Evolutionary conservation across 2,329 filamentous ascomycete genomes (phyloP).

Genomic region (Penicillium glabrum): DNA sequence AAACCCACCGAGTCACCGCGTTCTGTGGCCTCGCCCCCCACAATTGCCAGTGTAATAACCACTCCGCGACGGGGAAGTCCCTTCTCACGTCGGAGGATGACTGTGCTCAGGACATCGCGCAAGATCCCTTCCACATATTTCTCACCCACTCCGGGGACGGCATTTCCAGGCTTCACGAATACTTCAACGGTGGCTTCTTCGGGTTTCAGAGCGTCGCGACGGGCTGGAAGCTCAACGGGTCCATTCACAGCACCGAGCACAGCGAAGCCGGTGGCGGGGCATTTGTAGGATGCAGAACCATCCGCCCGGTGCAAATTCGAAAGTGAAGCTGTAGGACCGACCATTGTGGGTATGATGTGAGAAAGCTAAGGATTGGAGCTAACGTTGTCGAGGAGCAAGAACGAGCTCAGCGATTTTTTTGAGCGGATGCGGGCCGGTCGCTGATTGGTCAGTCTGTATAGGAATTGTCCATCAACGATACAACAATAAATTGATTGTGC

Average conservation of each 20-base stretch:
- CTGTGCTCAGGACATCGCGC: slow-evolving; percentile 35
- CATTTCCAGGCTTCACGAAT: slow-evolving; percentile 79
- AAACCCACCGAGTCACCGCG: slow-evolving; percentile 41
- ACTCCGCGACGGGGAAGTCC: slow-evolving; percentile 43
- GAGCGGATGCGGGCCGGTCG: slow-evolving; percentile 13
- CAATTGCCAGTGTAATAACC: slow-evolving; percentile 44
- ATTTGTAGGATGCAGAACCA: slow-evolving; percentile 44
- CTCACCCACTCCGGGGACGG: slow-evolving; percentile 79
- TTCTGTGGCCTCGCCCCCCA: slow-evolving; percentile 34
- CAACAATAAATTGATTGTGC: not conserved
- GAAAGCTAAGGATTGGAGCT: not conserved
- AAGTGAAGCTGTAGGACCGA: slow-evolving; percentile 35
- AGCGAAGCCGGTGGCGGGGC: slow-evolving; percentile 63
- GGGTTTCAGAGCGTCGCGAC: slow-evolving; percentile 79
- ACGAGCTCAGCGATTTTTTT: slow-evolving; percentile 6
- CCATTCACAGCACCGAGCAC: slow-evolving; percentile 88
- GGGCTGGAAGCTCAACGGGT: slow-evolving; percentile 77
- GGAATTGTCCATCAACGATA: not conserved
- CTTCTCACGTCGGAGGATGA: slow-evolving; percentile 46
- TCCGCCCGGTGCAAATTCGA: slow-evolving; percentile 38
- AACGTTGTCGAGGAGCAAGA: not conserved
- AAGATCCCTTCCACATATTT: slow-evolving; percentile 71
- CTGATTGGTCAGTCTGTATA: slow-evolving; percentile 15
- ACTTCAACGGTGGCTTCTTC: slow-evolving; percentile 91
- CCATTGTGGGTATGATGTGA: slow-evolving; percentile 27